These are phyloP conservation scores for Exophiala spinifera DNA, from an alignment of 2,329 filamentous ascomycete genomes.

Conservation along the genomic window DNA sequence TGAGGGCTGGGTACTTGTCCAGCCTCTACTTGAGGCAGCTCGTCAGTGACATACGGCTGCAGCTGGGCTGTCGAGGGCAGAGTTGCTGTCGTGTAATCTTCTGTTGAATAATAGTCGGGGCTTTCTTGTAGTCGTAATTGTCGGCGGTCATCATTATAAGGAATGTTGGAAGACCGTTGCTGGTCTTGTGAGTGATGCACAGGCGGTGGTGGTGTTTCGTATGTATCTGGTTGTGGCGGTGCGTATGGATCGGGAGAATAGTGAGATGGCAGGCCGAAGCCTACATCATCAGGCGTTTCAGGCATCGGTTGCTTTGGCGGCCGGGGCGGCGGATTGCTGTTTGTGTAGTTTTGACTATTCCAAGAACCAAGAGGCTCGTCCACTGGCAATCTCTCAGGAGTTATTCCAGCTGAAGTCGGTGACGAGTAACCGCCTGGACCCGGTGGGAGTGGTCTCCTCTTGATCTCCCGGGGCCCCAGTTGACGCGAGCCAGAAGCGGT, in stretches of 20 bases:
- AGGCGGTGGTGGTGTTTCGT: background rate
- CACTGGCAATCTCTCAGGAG: conserved; percentile 6
- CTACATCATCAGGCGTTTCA: conserved; percentile 24
- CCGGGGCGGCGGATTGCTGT: conserved; percentile 15
- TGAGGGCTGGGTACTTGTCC: conserved; percentile 4
- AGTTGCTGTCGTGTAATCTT: conserved; percentile 38
- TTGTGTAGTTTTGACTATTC: conserved; percentile 7
- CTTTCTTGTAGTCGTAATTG: background rate
- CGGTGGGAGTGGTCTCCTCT: conserved; percentile 77
- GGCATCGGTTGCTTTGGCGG: conserved; percentile 25
- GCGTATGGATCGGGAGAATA: conserved; percentile 19
- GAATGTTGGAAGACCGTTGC: conserved; percentile 10
- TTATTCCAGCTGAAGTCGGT: background rate
- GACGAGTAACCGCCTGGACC: conserved; percentile 53
- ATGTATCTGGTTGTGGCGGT: background rate
- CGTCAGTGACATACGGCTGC: conserved; percentile 44
- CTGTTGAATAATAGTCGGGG: background rate
- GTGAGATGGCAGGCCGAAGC: conserved; percentile 16
- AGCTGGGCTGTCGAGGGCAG: conserved; percentile 50
- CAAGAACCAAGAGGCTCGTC: conserved; percentile 27
- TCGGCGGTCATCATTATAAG: conserved; percentile 3
- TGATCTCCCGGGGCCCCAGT: conserved; percentile 59
- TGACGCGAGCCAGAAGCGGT: conserved; percentile 46
- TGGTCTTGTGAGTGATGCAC: conserved; percentile 3
- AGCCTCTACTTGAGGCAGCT: background rate